Evolutionary conservation across 2,329 filamentous ascomycete species (phyloP).

Genomic region (Cytospora leucostoma): DNA sequence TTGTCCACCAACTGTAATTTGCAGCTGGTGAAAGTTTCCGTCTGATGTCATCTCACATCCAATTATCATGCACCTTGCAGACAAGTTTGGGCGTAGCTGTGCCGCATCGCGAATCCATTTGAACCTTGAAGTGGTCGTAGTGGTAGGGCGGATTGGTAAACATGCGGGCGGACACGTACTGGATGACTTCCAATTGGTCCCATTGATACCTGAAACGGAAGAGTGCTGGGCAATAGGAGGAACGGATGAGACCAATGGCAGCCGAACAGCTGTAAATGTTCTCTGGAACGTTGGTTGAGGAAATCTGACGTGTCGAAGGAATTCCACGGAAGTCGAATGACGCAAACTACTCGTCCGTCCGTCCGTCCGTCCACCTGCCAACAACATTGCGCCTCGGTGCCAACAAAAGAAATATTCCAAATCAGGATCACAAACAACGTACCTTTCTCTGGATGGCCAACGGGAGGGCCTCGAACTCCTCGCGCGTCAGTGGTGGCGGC

Average conservation of each 20-base stretch:
- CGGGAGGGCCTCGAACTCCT: conserved; percentile 53
- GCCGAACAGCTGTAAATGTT: neutral
- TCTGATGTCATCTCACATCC: neutral
- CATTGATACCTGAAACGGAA: conserved; percentile 1
- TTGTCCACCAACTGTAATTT: conserved; percentile 5
- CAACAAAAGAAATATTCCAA: neutral
- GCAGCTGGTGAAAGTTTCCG: conserved; percentile 8
- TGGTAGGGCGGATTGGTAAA: conserved; percentile 15
- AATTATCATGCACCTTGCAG: neutral
- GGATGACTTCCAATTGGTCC: conserved; percentile 12
- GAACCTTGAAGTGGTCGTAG: neutral
- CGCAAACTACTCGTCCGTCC: conserved; percentile 3
- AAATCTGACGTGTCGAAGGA: neutral
- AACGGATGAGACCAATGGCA: neutral
- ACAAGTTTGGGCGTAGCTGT: conserved; percentile 1
- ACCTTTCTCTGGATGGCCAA: conserved; percentile 55
- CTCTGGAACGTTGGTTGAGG: neutral
- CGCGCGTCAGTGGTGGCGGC: conserved; percentile 39
- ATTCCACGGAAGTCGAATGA: neutral
- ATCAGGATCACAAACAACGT: conserved; percentile 33
- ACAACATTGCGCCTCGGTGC: neutral
- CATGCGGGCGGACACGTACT: conserved; percentile 10
- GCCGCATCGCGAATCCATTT: conserved; percentile 9
- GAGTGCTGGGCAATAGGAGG: neutral
- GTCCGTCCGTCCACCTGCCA: neutral